These are phyloP conservation scores for Anthracocystis panici-leucophaei DNA, from an alignment of 1,284 basidiomycete species.

Conservation along the genomic window DNA sequence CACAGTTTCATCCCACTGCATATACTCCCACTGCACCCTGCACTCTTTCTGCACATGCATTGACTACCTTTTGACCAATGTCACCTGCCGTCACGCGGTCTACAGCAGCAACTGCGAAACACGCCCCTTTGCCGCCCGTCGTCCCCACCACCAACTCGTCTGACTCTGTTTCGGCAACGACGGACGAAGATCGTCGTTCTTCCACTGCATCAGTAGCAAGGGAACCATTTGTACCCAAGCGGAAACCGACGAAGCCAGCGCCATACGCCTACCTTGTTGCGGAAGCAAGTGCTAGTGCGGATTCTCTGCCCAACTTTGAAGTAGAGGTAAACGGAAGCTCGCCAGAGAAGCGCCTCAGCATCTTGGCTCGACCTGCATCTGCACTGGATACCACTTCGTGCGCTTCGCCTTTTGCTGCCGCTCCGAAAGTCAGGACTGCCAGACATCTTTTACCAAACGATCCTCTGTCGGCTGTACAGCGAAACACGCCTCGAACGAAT, in stretches of 20 bases:
- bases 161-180: background rate
- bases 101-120: constrained; percentile 28
- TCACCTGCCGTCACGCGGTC: constrained; percentile 43
- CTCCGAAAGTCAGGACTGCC: background rate
- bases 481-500: constrained; percentile 6
- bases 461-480: background rate
- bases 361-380: constrained; percentile 20
- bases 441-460: background rate
- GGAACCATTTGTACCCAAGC: constrained; percentile 40
- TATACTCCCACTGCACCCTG: constrained; percentile 3
- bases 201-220: constrained; percentile 16
- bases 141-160: background rate
- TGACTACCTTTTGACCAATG: constrained; percentile 13
- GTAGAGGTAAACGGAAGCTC: background rate
- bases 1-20: too few relatives aligned
- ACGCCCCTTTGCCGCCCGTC: background rate
- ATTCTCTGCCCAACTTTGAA: constrained; percentile 22
- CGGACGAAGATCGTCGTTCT: constrained; percentile 15
- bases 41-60: constrained; percentile 6
- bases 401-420: constrained; percentile 11
- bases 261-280: constrained; percentile 39
- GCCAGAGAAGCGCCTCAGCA: background rate
- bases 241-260: constrained; percentile 28
- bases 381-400: constrained; percentile 17
- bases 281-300: constrained; percentile 26